Conservation (phyloP, 2,329 filamentous ascomycete species). For the Ophiostoma angusticollis region DNA sequence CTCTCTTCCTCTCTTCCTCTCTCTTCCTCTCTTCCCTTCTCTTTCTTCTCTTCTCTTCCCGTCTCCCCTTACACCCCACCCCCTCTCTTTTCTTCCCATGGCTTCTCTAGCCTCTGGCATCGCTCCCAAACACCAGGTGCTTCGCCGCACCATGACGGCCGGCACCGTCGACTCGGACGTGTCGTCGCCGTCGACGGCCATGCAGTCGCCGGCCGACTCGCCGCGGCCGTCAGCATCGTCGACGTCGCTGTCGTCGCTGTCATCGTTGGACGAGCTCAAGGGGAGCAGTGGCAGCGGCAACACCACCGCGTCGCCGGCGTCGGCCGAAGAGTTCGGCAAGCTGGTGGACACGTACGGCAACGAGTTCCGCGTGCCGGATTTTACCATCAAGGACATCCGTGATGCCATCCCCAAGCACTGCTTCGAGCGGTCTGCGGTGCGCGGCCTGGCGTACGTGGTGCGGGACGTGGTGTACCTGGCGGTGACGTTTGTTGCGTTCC, state of each 20-base stretch:
- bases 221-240: constrained; percentile 59
- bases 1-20: neutral
- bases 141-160: constrained; percentile 35
- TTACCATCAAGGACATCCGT: constrained; percentile 93
- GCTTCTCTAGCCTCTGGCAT: constrained; percentile 29
- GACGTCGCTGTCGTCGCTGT: constrained; percentile 84
- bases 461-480: constrained; percentile 64
- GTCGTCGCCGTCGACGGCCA: constrained; percentile 41
- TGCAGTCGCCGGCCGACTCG: constrained; percentile 46
- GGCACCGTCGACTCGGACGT: constrained; percentile 29
- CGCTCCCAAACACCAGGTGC: constrained; percentile 27
- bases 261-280: constrained; percentile 56
- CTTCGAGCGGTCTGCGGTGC: constrained; percentile 71
- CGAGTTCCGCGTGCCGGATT: constrained; percentile 84
- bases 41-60: neutral
- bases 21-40: neutral
- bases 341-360: constrained; percentile 91
- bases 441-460: constrained; percentile 68
- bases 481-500: constrained; percentile 71
- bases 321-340: constrained; percentile 37
- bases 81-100: constrained; percentile 23
- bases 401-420: constrained; percentile 97
- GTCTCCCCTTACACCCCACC: neutral
- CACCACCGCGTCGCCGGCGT: constrained; percentile 14
- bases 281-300: constrained; percentile 28